Evolutionary conservation across 345 rosid genomes (phyloP), one percentile per base, ranked within the genome.

Genomic region (Mangifera indica): DNA sequence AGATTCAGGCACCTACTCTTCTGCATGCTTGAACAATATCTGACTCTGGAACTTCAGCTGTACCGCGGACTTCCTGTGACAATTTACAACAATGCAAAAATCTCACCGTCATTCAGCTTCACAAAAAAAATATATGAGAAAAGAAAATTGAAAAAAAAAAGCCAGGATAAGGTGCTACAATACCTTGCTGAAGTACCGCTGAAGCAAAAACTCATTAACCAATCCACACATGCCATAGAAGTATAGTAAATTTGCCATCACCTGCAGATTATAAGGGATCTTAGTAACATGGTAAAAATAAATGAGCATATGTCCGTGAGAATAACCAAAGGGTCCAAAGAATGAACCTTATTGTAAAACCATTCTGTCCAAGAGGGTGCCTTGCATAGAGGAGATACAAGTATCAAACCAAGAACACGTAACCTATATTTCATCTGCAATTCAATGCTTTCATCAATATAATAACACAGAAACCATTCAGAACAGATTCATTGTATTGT

Each of bases 351-450:
- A 78, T 93, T 91, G 76, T 84, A 93, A 63, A 93, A 81, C 98
- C 98, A 93, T 81, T 87, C 97, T 52, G 95, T 82, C 99, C 99
- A 96, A 29, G 98, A 89, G 46, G 98, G 99, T 52, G 93, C 84
- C 77, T 80, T 90, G 88, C 98, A 96, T 53, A 96, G 60, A 59
- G 98, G 98, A 17, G 98, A 96, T 71, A 93, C 79, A 70, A 96
- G 93, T 74, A 96, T 96, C 80, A 96, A 76, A 60, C 99, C 99
- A 80, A 89, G 81, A 66, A 96, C 98, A 10, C 97, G 93, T 45
- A 87, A 89, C 82, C 89, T 89, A 70, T 96, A 82, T 81, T 93
- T 93, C 87, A 91, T 79, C 99, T 95, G 94, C 81, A 79, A 75
- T 42, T 71, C 77, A 81, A 74, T 60, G 75, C 51, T 63, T 26